Percentiles rank a stretch among this genome's conserved stretches.
Evolutionary conservation across 345 rosid species (phyloP).

Genomic region (Eucalyptus pumila): DNA sequence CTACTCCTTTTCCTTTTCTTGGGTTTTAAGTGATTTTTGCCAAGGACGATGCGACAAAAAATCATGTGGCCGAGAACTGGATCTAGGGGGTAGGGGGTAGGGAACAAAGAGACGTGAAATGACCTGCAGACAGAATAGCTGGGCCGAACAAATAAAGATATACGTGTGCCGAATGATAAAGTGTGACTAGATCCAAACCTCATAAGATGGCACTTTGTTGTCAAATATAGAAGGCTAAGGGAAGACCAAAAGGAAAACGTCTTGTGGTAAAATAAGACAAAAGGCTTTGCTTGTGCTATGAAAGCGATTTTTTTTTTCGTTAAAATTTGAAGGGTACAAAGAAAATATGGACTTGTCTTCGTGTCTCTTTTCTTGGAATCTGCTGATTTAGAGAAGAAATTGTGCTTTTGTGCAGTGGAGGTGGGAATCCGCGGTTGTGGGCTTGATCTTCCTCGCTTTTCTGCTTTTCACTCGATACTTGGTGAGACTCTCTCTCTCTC

Average conservation of each 20-base stretch:
- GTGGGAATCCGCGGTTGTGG: slow-evolving; percentile 69
- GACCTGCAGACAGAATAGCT: neutral
- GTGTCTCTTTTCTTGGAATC: neutral
- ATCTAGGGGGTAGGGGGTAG: rapidly evolving
- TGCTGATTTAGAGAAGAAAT: neutral
- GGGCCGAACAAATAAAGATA: neutral
- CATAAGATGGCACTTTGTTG: neutral
- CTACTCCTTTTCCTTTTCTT: neutral
- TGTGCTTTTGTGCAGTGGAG: slow-evolving; percentile 39
- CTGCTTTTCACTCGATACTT: slow-evolving; percentile 53
- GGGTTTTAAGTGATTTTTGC: neutral
- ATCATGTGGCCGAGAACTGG: neutral
- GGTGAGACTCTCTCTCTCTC: slow-evolving; percentile 20
- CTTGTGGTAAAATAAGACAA: neutral
- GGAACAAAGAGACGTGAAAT: neutral
- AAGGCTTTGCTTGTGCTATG: neutral
- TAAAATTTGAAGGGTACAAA: neutral
- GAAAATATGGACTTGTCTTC: neutral
- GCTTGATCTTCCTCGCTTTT: slow-evolving; percentile 47
- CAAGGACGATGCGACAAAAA: neutral
- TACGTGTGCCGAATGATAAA: neutral
- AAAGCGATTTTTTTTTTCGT: neutral
- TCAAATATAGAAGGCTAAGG: neutral
- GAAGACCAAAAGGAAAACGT: neutral
- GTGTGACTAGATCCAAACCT: neutral